phyloP scores from a whole-genome alignment of 1,139 yeast species.

The Kazachstania sp. region DNA sequence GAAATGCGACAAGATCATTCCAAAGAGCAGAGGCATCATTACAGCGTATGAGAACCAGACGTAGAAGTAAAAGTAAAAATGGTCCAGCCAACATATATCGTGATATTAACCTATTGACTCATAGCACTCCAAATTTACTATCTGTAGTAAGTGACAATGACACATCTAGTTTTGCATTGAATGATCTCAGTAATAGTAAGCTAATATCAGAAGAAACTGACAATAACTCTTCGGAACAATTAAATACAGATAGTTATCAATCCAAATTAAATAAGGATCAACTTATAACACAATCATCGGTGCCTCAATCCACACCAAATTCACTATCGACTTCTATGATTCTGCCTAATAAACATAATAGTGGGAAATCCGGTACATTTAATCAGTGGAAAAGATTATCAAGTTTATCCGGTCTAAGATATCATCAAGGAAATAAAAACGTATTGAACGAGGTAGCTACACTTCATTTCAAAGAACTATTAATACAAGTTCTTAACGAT shows the following conservation, averaged over 20 bases:
- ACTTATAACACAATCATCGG: neutral
- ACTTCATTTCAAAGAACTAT: conserved; percentile 29
- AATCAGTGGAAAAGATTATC: conserved; percentile 17
- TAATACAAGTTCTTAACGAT: conserved; percentile 59
- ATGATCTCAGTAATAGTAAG: neutral
- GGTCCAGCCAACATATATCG: conserved; percentile 8
- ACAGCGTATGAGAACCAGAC: conserved; percentile 51
- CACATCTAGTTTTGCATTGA: conserved; percentile 5
- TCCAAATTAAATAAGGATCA: neutral
- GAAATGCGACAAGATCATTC: conserved; percentile 39
- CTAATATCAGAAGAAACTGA: neutral
- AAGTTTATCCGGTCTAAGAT: conserved; percentile 12
- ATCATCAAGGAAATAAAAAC: conserved; percentile 16
- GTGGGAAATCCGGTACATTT: conserved; percentile 3
- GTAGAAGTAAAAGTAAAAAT: conserved; percentile 40
- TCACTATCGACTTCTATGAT: neutral
- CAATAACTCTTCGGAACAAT: neutral
- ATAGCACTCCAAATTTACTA: conserved; percentile 28
- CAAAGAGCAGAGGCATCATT: conserved; percentile 63
- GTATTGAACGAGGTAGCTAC: conserved; percentile 33
- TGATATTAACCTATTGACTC: conserved; percentile 18
- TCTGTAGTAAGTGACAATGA: conserved; percentile 26
- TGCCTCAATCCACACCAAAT: conserved; percentile 3
- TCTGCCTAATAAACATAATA: neutral
- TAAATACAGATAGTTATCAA: neutral